Base-by-base conservation (phyloP, 257 asterid genomes). In the Dorcoceras hygrometricum region DNA sequence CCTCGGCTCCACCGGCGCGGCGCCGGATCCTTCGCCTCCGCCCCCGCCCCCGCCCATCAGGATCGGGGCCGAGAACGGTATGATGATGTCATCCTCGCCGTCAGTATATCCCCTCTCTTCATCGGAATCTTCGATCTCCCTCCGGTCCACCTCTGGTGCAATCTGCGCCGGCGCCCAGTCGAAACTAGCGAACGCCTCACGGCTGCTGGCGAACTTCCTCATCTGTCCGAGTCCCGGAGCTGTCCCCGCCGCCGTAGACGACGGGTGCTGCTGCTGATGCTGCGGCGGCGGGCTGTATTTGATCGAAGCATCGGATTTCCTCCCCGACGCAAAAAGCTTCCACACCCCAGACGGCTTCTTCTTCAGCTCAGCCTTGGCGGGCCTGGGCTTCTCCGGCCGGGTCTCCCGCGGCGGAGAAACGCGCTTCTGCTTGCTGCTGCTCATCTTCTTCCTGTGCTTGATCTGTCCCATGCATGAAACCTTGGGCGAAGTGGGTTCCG, bases 391-490 rank as follows among this genome's bases (percentile, higher is more conserved):
- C 55, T 39, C 68, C 6, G 67, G 67, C 11, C 23, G 26, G 39
- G 36, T 22, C 39, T 66, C 69, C 32, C 65, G 51, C 4, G 59
- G 70, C 43, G 63, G 23, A 14, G 76, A 57, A 18, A 32, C 34
- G 2, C 56, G 63, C 22, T 59, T 69, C 20, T 62, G 26, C 20
- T n/a, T 12, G 0, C 28, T 8, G 0, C 23, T 22, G 0, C n/a
- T n/a, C n/a, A 22, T 23, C 55, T 66, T 83, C 63, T 76, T 77
- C 75, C 63, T 79, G 66, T 73, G 73, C 66, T 84, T 84, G 69
- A 84, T 75, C 18, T 79, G 85, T 4, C 89, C 89, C 73, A 84
- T 81, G 77, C 89, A 84, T 0, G 89, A 81, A 19, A 84, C 78
- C 75, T 78, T 84, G 6, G 89, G 89, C 0, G 89, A 84, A n/a